Base-by-base conservation (phyloP, 2,329 filamentous ascomycete species). In the Chaetoscypha palmicola region DNA sequence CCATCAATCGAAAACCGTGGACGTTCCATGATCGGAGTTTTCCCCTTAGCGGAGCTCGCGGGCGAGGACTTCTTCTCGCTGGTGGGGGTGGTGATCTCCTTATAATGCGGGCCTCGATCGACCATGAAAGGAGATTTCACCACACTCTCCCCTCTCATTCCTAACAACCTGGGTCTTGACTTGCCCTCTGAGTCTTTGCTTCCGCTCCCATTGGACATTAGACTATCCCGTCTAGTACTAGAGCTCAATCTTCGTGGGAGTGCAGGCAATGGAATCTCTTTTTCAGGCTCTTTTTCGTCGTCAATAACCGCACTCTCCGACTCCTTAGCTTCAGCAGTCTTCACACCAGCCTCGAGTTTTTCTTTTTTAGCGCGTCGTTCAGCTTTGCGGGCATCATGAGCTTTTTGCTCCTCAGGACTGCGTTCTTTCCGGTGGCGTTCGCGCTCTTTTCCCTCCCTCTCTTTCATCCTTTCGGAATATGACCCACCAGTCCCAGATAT, bases 361-460 rank as follows among this genome's bases (percentile, higher is more conserved):
- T 32, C 49, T 30, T 48, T 52, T 17, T 34, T 45, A 16, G 48
- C 48, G 17, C 52, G 43, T 21, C 53, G 47, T 24, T 56, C 56
- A 7, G 52, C 54, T 44, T 58, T 61, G 5, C 58, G 48, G 30
- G 49, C 50, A 4, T 61, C 59, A 40, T 61, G 58, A 14, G 54
- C 59, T 33, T 51, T 52, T 47, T 62, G 56, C 37, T 62, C 58
- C 32, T 59, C 56, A 2, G 55, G 54, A 9, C 52, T 57, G 3
- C 58, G 50, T 19, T 55, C 50, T 34, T 52, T 55, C n/a, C 44
- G 49, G 8, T 39, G 41, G 10, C 56, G 53, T 17, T 49, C 52
- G 11, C 28, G 31, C 24, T 28, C 24, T n/a, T n/a, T n/a, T n/a
- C n/a, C n/a, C 24, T 28, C 24, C 12, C 24, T 7, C 24, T 28